These are phyloP conservation scores for Arxiozyma slooffiae DNA, from an alignment of 1,139 yeast genomes.

Conservation along the genomic window DNA sequence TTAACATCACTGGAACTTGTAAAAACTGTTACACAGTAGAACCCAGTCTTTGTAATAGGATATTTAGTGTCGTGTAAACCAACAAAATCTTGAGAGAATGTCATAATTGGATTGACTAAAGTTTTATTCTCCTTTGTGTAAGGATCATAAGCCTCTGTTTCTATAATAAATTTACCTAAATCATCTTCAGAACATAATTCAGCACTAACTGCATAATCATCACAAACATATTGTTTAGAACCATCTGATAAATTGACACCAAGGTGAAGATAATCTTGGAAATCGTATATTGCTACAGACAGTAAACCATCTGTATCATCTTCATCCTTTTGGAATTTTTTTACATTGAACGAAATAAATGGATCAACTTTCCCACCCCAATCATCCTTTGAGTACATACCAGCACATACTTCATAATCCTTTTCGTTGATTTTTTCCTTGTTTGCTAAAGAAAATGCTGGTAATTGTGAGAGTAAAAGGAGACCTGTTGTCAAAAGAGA, in stretches of 20 bases:
- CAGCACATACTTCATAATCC: conserved; percentile 66
- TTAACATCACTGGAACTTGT: conserved; percentile 31
- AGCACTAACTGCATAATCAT: conserved; percentile 51
- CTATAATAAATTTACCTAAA: conserved; percentile 52
- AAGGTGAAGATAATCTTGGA: conserved; percentile 58
- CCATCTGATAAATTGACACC: conserved; percentile 40
- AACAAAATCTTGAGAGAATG: conserved; percentile 44
- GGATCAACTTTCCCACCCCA: conserved; percentile 76
- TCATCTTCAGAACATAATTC: conserved; percentile 48
- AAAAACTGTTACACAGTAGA: conserved; percentile 78
- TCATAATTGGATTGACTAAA: conserved; percentile 38
- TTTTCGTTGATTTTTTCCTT: conserved; percentile 40
- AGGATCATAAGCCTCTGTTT: conserved; percentile 28
- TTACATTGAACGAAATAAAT: conserved; percentile 46
- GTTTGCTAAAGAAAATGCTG: conserved; percentile 34
- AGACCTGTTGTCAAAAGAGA: neutral
- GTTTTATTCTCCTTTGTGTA: conserved; percentile 38
- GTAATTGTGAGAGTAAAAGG: neutral
- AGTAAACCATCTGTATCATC: conserved; percentile 34
- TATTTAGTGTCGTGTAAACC: conserved; percentile 59
- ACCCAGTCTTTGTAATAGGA: conserved; percentile 66
- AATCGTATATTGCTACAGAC: conserved; percentile 72
- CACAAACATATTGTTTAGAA: conserved; percentile 58
- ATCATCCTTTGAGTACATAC: conserved; percentile 78
- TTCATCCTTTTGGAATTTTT: conserved; percentile 31